Conservation (phyloP, 805 yeast genomes). For the Lachancea lanzarotensis region DNA sequence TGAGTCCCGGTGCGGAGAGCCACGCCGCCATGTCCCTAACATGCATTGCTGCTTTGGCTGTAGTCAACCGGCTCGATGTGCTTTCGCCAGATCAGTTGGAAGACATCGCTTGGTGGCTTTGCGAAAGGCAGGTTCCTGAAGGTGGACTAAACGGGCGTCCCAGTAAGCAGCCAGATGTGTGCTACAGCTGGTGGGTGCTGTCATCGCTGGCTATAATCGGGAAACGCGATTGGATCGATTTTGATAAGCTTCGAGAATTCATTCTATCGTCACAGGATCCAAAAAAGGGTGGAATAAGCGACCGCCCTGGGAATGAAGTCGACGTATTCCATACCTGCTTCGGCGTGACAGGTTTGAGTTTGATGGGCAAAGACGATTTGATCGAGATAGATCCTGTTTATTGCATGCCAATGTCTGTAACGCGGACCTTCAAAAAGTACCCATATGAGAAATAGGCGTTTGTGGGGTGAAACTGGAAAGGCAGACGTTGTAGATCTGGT, state of each 20-base stretch:
- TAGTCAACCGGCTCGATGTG: constrained; percentile 51
- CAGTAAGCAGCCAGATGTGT: constrained; percentile 92
- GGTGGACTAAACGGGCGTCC: constrained; percentile 98
- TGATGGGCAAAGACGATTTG: constrained; percentile 57
- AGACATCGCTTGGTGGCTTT: constrained; percentile 73
- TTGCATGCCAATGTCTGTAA: constrained; percentile 59
- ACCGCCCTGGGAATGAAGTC: constrained; percentile 81
- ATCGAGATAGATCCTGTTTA: constrained; percentile 75
- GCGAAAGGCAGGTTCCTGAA: constrained; percentile 75
- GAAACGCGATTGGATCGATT: constrained; percentile 72
- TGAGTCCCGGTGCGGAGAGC: constrained; percentile 89
- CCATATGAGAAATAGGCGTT: constrained; percentile 24
- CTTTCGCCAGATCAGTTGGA: constrained; percentile 35
- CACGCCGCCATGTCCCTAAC: constrained; percentile 92
- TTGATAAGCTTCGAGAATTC: constrained; percentile 51
- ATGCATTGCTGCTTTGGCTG: constrained; percentile 74
- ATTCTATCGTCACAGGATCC: constrained; percentile 73
- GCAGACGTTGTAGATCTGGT: too few relatives aligned
- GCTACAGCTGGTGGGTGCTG: constrained; percentile 97
- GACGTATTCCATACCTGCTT: constrained; percentile 92
- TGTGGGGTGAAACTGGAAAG: too few relatives aligned
- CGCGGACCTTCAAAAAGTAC: constrained; percentile 33
- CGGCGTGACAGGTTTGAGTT: constrained; percentile 80
- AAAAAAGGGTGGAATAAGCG: constrained; percentile 83
- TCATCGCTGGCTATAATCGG: constrained; percentile 64